Percentiles rank a stretch among this genome's conserved stretches.
phyloP scores from a whole-genome alignment of 2,329 filamentous ascomycete species.

The Alternaria viburni region DNA sequence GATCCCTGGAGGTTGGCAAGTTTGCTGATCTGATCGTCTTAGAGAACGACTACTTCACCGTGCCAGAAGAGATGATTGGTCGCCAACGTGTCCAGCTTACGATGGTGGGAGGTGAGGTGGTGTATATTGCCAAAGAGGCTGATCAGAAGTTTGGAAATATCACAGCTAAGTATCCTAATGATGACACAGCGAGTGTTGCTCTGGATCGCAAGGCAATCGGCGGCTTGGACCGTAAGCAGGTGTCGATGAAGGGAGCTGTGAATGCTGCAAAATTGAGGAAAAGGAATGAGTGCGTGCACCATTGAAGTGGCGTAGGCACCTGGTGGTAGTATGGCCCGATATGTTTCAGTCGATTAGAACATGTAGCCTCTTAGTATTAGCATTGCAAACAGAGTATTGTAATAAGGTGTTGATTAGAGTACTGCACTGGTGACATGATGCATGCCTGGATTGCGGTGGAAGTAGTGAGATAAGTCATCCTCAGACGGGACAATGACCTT shows the following conservation, averaged over 20 bases:
- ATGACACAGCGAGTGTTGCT: not conserved
- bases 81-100: conserved; percentile 1
- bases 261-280: conserved; percentile 1
- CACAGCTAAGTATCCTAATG: conserved; percentile 3
- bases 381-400: not conserved
- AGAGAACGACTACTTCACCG: conserved; percentile 3
- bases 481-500: not conserved
- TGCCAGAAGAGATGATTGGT: conserved; percentile 2
- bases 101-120: conserved; percentile 1
- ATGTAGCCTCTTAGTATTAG: not conserved
- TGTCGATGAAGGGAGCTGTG: not conserved
- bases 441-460: not conserved
- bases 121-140: conserved; percentile 1
- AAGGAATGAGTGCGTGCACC: not conserved
- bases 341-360: not conserved
- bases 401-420: not conserved
- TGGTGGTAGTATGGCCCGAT: not conserved
- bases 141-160: not conserved
- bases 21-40: conserved; percentile 5
- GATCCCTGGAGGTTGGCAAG: conserved; percentile 1
- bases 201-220: conserved; percentile 1
- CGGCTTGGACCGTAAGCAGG: conserved; percentile 1
- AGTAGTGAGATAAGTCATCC: not conserved
- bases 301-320: not conserved
- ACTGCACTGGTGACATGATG: not conserved